Base-by-base conservation (phyloP, 441 rosid genomes). In the Euphorbia schlechtendalii region DNA sequence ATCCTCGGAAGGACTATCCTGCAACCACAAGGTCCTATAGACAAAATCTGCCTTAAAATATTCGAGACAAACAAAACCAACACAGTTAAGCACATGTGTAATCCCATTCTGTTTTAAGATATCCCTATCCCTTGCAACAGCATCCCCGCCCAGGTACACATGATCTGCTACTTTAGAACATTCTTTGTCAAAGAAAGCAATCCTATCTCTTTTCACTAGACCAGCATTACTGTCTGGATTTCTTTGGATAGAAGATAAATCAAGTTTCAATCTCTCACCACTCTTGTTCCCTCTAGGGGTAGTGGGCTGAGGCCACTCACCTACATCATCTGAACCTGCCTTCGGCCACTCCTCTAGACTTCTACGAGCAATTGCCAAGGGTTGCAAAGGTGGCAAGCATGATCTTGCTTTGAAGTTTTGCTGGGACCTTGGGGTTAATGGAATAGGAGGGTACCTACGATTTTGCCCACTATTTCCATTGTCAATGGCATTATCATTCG, bases 261-360 rank as follows among this genome's bases (percentile, higher is more conserved):
- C 96, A 28, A 89, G 97, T 78, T 90, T 93, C 75, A 89, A 77
- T 73, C 99, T 86, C 85, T 90, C 99, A 48, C 90, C 83, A 17
- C 71, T 78, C 75, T 81, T 86, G 76, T 78, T 85, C 66, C 96
- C 96, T 60, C 89, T 80, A 6, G 97, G 97, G 25, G 99, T 87
- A 0, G 90, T 86, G 4, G 95, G 96, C 80, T 83, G 89, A 40
- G 90, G 95, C 99, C 99, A 90, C 84, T 86, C 99, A 15, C 96
- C 99, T 14, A 88, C 54, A 70, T 93, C 99, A 75, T 93, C 99
- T 2, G 96, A 90, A 54, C 99, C 85, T 0, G 99, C 96, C 70
- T 86, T 82, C 9, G 96, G 99, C 97, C 97, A 90, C 75, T 90
- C 97, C 20, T 93, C 99, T 64, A 90, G 79, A 68, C 99, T 93